Evolutionary conservation across 805 yeast genomes (phyloP).

Genomic region (Nakazawaea peltata): DNA sequence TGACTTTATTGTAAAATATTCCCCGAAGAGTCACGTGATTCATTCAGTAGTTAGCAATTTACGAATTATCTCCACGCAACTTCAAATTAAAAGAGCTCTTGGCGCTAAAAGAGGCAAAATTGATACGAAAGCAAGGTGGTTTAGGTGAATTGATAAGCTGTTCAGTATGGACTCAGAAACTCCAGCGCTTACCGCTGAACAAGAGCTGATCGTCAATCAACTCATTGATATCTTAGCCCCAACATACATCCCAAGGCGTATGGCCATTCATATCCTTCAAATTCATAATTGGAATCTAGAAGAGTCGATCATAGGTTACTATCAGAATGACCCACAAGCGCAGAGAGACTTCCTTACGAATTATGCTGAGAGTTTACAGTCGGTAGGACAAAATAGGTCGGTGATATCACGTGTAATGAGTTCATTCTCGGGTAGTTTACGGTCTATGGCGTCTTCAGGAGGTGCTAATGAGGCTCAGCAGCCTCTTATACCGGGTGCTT

Average conservation of each 20-base stretch:
- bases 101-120: too few species aligned
- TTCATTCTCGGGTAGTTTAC: too few species aligned
- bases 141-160: too few species aligned
- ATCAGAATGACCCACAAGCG: slow-evolving; percentile 14
- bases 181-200: neutral
- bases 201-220: neutral
- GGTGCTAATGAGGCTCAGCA: neutral
- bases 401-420: neutral
- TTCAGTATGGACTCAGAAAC: too few species aligned
- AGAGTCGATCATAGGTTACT: slow-evolving; percentile 16
- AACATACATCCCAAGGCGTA: slow-evolving; percentile 10
- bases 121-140: too few species aligned
- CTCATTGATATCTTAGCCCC: slow-evolving; percentile 2
- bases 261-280: slow-evolving; percentile 15
- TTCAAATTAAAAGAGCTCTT: too few species aligned
- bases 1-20: too few species aligned
- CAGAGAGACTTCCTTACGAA: slow-evolving; percentile 8
- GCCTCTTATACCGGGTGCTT: neutral
- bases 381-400: slow-evolving; percentile 2
- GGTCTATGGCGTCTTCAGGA: too few species aligned
- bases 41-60: too few species aligned
- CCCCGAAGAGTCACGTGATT: too few species aligned
- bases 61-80: too few species aligned
- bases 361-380: slow-evolving; percentile 3
- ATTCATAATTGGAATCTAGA: slow-evolving; percentile 20